Evolutionary conservation across 805 yeast genomes (phyloP), one percentile per base, ranked within the genome.

Genomic region (Candida peoriensis): DNA sequence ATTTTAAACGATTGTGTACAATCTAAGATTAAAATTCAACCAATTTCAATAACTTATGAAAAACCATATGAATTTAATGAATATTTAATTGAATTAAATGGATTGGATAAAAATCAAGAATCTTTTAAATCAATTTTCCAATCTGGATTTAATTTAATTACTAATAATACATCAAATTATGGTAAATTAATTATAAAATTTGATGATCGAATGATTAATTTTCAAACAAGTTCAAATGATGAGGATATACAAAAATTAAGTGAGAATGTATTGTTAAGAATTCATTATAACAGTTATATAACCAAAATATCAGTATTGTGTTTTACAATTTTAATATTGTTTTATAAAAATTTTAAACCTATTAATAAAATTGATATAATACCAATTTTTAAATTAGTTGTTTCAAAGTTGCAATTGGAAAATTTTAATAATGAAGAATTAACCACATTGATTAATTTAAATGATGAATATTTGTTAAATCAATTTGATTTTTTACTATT

Each of bases 41-140:
- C 53, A 1, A 33, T 48, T 7, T 41, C 49, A 5, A 20, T 48
- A 27, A 36, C 40, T 22, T 48, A 48, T 28, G 53, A 46, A 27
- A 48, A 48, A 24, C 53, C 53, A 3, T 48, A 41, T 20, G 53
- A 48, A 29, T 48, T 46, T 34, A 33, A 46, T 8, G 53, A 48
- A 24, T 48, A 46, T 23, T 21, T 48, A 23, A 36, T 41, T 8
- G 51, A 48, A 24, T 24, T 48, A 32, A 48, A 48, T 25, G 53
- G 53, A 5, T 27, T 48, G 34, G 53, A 48, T 28, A 48, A 48
- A 24, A 37, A 21, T 3, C 50, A 48, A 22, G 53, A 48, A 30
- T 46, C 53, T 1, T 46, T 46, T 21, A 13, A 23, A 6, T 32
- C 41, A 3, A 46, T 48, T 12, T 19, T 48, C 7, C 21, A 32